A percentile compares a stretch with the other conserved stretches of the same genome.
phyloP scores from a whole-genome alignment of 1,284 basidiomycete genomes.

The Schizophyllum amplum region DNA sequence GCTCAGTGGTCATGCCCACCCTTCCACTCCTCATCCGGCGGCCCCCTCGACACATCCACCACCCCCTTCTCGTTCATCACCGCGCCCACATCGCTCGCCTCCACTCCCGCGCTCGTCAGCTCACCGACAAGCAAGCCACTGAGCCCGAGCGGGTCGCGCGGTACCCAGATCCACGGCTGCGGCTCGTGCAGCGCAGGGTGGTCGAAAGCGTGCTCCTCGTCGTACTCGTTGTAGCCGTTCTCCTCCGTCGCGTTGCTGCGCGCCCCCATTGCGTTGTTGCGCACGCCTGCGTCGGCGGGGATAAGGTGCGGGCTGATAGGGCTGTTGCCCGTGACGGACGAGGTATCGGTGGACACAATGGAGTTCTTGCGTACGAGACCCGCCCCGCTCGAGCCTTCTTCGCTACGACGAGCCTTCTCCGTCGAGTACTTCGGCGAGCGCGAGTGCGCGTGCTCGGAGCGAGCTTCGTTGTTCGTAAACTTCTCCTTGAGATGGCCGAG shows the following conservation, averaged over 20 bases:
- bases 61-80: constrained; percentile 41
- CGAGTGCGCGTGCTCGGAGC: not conserved
- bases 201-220: constrained; percentile 41
- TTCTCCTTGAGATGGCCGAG: constrained; percentile 4
- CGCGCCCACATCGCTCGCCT: constrained; percentile 44
- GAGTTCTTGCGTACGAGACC: constrained; percentile 7
- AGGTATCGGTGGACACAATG: not conserved
- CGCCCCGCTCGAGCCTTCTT: constrained; percentile 1
- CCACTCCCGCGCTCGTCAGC: constrained; percentile 31
- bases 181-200: constrained; percentile 55
- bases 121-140: constrained; percentile 42
- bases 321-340: not conserved
- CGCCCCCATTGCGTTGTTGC: constrained; percentile 2
- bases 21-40: constrained; percentile 40
- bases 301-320: not conserved
- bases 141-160: constrained; percentile 51
- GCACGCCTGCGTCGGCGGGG: not conserved
- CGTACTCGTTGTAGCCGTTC: constrained; percentile 17
- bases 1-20: constrained; percentile 28
- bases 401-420: not conserved
- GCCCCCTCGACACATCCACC: constrained; percentile 43
- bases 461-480: constrained; percentile 1
- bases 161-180: constrained; percentile 61
- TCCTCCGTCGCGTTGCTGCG: constrained; percentile 9
- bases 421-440: not conserved